These are phyloP conservation scores for Hydnomerulius pinastri DNA, from an alignment of 768 basidiomycete species.

Conservation along the genomic window DNA sequence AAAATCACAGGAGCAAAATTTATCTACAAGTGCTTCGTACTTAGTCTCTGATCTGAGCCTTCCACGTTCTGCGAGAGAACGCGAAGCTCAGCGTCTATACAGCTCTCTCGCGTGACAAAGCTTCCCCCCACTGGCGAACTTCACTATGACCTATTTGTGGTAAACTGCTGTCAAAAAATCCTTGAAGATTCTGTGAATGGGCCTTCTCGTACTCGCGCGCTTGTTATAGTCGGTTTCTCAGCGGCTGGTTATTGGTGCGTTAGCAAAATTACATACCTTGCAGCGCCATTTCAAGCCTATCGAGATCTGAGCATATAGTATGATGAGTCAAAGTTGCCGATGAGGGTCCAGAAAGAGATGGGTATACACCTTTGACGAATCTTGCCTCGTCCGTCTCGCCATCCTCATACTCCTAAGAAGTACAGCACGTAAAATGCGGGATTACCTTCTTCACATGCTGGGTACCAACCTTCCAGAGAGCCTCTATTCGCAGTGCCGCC, in stretches of 20 bases:
- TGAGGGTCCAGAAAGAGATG: not conserved
- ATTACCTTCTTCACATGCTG: too few species aligned
- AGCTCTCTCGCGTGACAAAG: slow-evolving; percentile 20
- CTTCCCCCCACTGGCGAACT: slow-evolving; percentile 68
- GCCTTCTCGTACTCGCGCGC: slow-evolving; percentile 74
- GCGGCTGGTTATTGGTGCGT: too few species aligned
- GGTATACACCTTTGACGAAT: slow-evolving; percentile 77
- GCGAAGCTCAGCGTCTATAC: not conserved
- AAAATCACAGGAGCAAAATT: too few species aligned
- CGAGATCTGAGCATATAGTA: slow-evolving; percentile 57
- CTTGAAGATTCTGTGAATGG: slow-evolving; percentile 55
- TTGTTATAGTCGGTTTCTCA: too few species aligned
- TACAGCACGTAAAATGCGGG: not conserved
- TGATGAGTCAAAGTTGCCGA: not conserved
- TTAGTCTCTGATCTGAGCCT: too few species aligned
- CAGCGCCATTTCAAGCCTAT: slow-evolving; percentile 84
- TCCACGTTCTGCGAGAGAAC: too few species aligned
- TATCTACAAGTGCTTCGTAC: too few species aligned
- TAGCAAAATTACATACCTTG: slow-evolving; percentile 64
- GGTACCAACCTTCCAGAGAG: slow-evolving; percentile 69
- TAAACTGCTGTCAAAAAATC: slow-evolving; percentile 81
- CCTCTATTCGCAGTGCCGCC: slow-evolving; percentile 65
- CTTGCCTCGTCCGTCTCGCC: slow-evolving; percentile 70
- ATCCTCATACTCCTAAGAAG: slow-evolving; percentile 80
- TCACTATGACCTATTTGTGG: slow-evolving; percentile 73